Evolutionary conservation across 345 rosid genomes (phyloP), one percentile per base, ranked within the genome.

Genomic region (Moringa oleifera): DNA sequence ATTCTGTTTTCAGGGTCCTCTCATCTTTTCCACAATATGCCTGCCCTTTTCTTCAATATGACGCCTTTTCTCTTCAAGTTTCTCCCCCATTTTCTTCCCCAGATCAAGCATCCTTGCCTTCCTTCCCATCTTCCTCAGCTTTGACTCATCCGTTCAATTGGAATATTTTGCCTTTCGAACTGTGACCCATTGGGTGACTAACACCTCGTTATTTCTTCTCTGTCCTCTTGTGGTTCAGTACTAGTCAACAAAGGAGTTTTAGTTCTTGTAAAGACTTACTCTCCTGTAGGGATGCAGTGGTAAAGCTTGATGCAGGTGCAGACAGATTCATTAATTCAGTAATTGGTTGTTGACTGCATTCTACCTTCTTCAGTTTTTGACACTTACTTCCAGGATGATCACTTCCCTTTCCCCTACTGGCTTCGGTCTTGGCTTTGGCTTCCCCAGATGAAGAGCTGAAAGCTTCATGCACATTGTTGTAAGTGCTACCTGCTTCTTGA

Each of bases 21-120:
- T 81, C 96, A 93, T 88, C 77, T 85, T 93, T 71, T 90, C 97
- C 59, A 86, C 97, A 45, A 93, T 74, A 69, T 74, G 75, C 76
- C 90, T 81, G 55, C 90, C 62, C 73, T 71, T 90, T 58, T 87
- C 96, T 77, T 93, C 98, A 9, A 93, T 73, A 47, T 82, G 83
- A 55, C 97, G 91, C 75, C 88, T 83, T 78, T 82, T 82, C 79
- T 92, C 96, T 68, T 90, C 99, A 0, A 93, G 57, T 79, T 86
- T 93, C 73, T 90, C 99, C 19, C 96, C 90, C 86, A 93, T 76
- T 76, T 86, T 93, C 86, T 88, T 88, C 68, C 88, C 82, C 51
- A 93, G 64, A 68, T 86, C 95, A 19, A 88, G 66, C 90, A 93
- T 86, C 71, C 85, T 83, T 18, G 85, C 96, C 65, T 63, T 83